phyloP scores from a whole-genome alignment of 2,329 filamentous ascomycete genomes.

The Stagonosporopsis rhizophila region DNA sequence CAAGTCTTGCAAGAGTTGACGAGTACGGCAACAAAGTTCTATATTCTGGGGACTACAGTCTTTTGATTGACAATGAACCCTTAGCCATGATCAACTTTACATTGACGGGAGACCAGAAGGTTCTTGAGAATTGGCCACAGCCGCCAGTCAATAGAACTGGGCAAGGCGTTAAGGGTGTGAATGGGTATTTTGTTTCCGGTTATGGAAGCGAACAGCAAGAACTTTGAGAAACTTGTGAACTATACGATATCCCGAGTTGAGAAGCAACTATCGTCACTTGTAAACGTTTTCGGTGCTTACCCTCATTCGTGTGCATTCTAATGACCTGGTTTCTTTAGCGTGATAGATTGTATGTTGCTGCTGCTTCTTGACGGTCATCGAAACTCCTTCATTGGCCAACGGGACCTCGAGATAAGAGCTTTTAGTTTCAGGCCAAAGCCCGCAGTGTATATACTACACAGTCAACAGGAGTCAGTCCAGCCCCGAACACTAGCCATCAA shows the following conservation, averaged over 20 bases:
- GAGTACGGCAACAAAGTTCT: slow-evolving; percentile 60
- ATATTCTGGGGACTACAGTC: slow-evolving; percentile 61
- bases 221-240: not conserved
- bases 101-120: slow-evolving; percentile 29
- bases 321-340: too few species aligned
- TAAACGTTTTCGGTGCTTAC: too few species aligned
- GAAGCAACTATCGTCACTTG: too few species aligned
- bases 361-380: not conserved
- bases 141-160: slow-evolving; percentile 30
- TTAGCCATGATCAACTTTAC: slow-evolving; percentile 30
- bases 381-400: not conserved
- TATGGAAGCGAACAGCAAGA: slow-evolving; percentile 26
- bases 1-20: slow-evolving; percentile 59
- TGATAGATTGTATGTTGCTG: too few species aligned
- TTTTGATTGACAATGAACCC: slow-evolving; percentile 33
- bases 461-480: not conserved
- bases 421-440: not conserved
- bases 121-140: slow-evolving; percentile 41
- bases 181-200: slow-evolving; percentile 32
- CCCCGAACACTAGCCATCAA: not conserved
- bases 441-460: not conserved
- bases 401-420: not conserved
- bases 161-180: slow-evolving; percentile 27
- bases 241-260: not conserved
- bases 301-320: too few species aligned